These are phyloP conservation scores for Myrmaecium sp. DNA, from an alignment of 2,329 filamentous ascomycete species.

Conservation along the genomic window DNA sequence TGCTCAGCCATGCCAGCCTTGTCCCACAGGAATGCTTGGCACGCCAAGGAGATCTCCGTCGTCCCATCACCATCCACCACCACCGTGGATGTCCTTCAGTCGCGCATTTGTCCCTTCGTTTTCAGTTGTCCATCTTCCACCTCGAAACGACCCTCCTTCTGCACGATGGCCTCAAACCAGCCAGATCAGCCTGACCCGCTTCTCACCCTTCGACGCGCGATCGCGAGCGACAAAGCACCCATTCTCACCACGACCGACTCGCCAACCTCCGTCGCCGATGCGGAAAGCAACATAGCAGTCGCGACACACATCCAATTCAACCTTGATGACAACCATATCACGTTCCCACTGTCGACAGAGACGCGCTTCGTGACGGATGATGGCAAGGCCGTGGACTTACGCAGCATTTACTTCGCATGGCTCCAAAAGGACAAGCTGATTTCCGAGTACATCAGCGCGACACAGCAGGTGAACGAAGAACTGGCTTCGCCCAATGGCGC, in stretches of 20 bases:
- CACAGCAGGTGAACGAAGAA: conserved; percentile 64
- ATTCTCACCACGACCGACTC: conserved; percentile 58
- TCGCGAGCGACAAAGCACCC: conserved; percentile 52
- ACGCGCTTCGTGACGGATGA: conserved; percentile 69
- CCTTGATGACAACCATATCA: conserved; percentile 37
- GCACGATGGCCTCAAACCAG: conserved; percentile 39
- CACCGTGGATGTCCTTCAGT: no score
- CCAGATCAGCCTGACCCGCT: no score
- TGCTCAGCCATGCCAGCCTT: no score
- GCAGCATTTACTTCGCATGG: conserved; percentile 94
- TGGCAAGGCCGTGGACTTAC: conserved; percentile 59
- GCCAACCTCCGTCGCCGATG: conserved; percentile 42
- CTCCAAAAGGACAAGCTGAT: conserved; percentile 80
- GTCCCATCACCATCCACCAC: no score
- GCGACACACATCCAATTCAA: conserved; percentile 46
- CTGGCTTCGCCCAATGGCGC: conserved; percentile 37
- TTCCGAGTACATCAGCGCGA: conserved; percentile 77
- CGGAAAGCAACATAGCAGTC: conserved; percentile 42
- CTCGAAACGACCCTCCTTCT: no score
- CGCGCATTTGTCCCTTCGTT: no score
- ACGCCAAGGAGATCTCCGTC: no score
- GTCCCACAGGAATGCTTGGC: no score
- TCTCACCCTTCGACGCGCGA: conserved; percentile 66
- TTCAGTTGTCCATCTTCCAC: no score
- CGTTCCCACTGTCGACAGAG: conserved; percentile 50